These are phyloP conservation scores for Globisporangium acanthophoron DNA, from an alignment of 352 stramenopile genomes.

Conservation along the genomic window DNA sequence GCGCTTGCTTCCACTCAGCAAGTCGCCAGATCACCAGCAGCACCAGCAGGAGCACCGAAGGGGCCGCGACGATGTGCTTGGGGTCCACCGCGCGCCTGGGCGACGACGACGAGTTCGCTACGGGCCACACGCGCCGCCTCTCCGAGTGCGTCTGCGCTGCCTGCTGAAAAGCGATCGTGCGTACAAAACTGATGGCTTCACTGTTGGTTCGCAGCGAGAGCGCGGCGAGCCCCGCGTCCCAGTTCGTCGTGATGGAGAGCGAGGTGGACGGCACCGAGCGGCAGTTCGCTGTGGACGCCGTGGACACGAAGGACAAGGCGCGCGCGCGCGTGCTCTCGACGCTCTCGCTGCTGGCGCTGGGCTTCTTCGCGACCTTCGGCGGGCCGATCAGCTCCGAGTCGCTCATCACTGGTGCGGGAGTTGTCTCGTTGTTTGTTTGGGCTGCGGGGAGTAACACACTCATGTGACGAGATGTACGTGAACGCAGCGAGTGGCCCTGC, in stretches of 20 bases:
- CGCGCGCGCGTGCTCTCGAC: constrained; percentile 27
- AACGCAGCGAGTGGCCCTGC: constrained; percentile 31
- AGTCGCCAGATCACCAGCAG: background rate
- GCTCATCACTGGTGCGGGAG: constrained; percentile 23
- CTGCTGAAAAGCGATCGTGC: too few species aligned
- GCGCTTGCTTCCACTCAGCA: background rate
- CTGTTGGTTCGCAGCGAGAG: background rate
- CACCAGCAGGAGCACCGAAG: background rate
- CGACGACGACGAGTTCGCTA: constrained; percentile 1
- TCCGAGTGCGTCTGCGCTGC: constrained; percentile 13
- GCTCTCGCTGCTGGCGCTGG: constrained; percentile 35
- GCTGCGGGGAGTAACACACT: background rate
- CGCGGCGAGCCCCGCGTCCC: constrained; percentile 9
- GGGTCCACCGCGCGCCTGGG: background rate
- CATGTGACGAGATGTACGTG: background rate
- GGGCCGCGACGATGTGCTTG: background rate
- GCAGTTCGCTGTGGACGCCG: background rate
- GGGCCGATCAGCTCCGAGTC: constrained; percentile 38
- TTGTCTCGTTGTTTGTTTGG: background rate
- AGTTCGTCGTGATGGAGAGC: constrained; percentile 16
- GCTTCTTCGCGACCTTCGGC: constrained; percentile 48
- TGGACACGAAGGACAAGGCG: constrained; percentile 5
- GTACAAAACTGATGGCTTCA: background rate
- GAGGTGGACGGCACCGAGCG: constrained; percentile 8
- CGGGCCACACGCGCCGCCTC: constrained; percentile 10